Base-by-base conservation (phyloP, 306 rosid genomes). In the Dalbergia cultrata region DNA sequence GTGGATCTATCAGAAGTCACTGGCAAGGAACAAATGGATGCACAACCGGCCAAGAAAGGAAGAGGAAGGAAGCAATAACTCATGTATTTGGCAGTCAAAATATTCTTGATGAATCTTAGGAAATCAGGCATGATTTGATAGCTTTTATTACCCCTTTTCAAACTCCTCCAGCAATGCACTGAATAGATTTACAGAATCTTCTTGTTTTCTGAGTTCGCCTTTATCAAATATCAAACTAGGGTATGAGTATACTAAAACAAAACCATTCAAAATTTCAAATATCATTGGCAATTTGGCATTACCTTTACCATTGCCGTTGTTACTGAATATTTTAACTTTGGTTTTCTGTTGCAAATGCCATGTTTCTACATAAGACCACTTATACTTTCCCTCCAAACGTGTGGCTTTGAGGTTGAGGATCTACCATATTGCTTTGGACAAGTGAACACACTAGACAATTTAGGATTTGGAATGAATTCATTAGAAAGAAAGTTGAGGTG, bases 31-130 rank as follows among this genome's bases (percentile, higher is more conserved):
- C 97, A 88, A 81, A 70, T 62, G 50, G 94, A 91, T 54, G 87
- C 92, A 78, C 98, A 87, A 67, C 89, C 91, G 16, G 65, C 86
- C 85, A 91, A 90, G 88, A 93, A 90, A 82, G 94, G 99, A 73
- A 89, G 98, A 81, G 96, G 98, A 70, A 85, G 98, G 77, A 95
- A 93, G 76, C 94, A 90, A 85, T 91, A 82, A 82, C 76, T 70
- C 64, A 16, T 66, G 70, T 70, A 70, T 74, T 67, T 72, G 67
- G 67, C 70, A 74, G 80, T 76, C 41, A 43, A 69, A 62, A 77
- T 57, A 75, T 60, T 43, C 63, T 33, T 60, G 59, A 66, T 82
- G 67, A 62, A 76, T 77, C 67, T 37, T 67, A 37, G 78, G 86
- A 77, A 47, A 26, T 70, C 62, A 64, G 45, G 78, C 67, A 70